Evolutionary conservation across 2,329 filamentous ascomycete species (phyloP).

Genomic region (Aspergillus sclerotialis): DNA sequence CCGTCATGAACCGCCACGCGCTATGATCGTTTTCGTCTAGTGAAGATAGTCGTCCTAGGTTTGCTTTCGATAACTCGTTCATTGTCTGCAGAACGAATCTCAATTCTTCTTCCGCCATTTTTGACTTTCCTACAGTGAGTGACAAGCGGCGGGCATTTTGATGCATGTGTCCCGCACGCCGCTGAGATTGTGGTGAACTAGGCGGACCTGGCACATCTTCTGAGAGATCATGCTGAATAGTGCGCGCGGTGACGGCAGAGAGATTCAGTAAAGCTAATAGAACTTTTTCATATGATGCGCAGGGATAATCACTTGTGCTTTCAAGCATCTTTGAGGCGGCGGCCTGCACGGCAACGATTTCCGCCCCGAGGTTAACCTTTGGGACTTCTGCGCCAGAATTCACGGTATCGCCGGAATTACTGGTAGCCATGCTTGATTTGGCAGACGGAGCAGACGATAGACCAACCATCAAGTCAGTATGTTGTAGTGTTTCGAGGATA

Average conservation of each 20-base stretch:
- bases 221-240: constrained; percentile 40
- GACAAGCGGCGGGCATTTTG: constrained; percentile 35
- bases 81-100: constrained; percentile 62
- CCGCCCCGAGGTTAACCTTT: constrained; percentile 62
- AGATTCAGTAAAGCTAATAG: constrained; percentile 68
- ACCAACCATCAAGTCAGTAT: constrained; percentile 79
- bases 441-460: constrained; percentile 25
- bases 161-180: constrained; percentile 24
- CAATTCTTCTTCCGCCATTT: constrained; percentile 37
- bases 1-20: constrained; percentile 67
- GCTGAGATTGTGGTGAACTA: constrained; percentile 16
- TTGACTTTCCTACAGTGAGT: constrained; percentile 32
- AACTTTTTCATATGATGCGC: constrained; percentile 70
- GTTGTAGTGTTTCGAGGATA: constrained; percentile 82
- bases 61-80: constrained; percentile 65
- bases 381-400: constrained; percentile 37
- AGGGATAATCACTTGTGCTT: constrained; percentile 85
- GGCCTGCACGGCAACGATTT: constrained; percentile 82
- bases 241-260: constrained; percentile 41
- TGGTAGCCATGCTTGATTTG: constrained; percentile 20
- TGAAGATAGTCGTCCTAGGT: constrained; percentile 65
- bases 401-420: constrained; percentile 20
- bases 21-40: constrained; percentile 56
- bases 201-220: constrained; percentile 49
- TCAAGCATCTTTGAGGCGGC: constrained; percentile 83